These are phyloP conservation scores for Thoreauomyces humboldtii DNA, from an alignment of 192 early-diverging fungal species.

Conservation along the genomic window DNA sequence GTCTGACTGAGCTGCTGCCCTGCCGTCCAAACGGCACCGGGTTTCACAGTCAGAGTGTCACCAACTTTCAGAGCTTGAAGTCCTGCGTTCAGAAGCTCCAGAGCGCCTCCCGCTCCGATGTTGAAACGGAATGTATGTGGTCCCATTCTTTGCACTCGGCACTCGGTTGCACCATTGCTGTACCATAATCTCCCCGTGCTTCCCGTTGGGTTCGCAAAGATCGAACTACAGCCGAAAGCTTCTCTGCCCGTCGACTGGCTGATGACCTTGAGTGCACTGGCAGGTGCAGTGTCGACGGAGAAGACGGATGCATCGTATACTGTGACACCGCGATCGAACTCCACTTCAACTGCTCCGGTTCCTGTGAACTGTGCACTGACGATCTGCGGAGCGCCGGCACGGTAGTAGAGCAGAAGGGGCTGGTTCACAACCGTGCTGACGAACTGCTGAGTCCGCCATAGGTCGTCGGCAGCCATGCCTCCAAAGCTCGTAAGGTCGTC, in stretches of 20 bases:
- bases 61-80: background rate
- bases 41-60: background rate
- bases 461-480: background rate
- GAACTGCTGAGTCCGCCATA: background rate
- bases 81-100: background rate
- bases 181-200: slow-evolving; percentile 4
- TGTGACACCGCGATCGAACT: slow-evolving; percentile 1
- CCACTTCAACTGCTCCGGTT: slow-evolving; percentile 1
- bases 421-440: slow-evolving; percentile 12
- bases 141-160: slow-evolving; percentile 2
- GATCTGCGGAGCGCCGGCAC: slow-evolving; percentile 8
- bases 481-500: slow-evolving; percentile 2
- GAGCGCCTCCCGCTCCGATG: background rate
- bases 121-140: slow-evolving; percentile 9
- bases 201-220: slow-evolving; percentile 5
- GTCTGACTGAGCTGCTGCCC: slow-evolving; percentile 10
- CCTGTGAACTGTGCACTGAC: slow-evolving; percentile 3
- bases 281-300: background rate
- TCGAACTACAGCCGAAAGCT: slow-evolving; percentile 6
- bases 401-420: slow-evolving; percentile 9
- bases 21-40: slow-evolving; percentile 11
- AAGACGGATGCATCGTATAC: slow-evolving; percentile 8
- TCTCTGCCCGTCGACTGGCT: background rate
- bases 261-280: background rate
- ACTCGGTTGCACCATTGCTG: background rate